A percentile compares a stretch with the other conserved stretches of the same genome.
These are phyloP conservation scores for Oryza meridionalis DNA, from an alignment of 176 grass and related monocot genomes.

Conservation along the genomic window DNA sequence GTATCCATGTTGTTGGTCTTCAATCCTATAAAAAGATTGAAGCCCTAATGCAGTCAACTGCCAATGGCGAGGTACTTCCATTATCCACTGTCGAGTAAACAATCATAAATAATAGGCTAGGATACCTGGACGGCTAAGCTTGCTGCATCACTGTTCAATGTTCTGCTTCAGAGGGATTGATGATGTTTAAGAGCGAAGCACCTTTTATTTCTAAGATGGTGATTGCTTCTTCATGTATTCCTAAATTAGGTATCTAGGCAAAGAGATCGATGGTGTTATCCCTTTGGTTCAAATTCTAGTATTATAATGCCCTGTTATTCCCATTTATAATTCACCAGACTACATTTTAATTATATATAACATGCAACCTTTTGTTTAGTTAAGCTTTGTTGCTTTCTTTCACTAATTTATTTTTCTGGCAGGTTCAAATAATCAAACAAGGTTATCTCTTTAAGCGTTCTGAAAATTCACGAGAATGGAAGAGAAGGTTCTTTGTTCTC, in stretches of 20 bases:
- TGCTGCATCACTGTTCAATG: background rate
- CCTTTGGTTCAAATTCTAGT: conserved; percentile 33
- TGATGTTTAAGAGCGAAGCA: background rate
- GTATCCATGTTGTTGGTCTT: conserved; percentile 91
- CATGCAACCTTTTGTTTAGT: background rate
- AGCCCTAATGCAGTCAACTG: conserved; percentile 90
- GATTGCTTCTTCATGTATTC: conserved; percentile 15
- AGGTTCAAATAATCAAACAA: conserved; percentile 99
- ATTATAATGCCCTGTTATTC: background rate
- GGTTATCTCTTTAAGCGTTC: conserved; percentile 92
- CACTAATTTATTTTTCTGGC: conserved; percentile 38
- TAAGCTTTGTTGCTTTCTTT: background rate
- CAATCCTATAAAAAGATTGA: conserved; percentile 94
- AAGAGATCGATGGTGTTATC: conserved; percentile 1
- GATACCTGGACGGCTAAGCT: conserved; percentile 8
- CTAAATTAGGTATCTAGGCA: conserved; percentile 16
- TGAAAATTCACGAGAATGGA: conserved; percentile 86
- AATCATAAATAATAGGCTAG: conserved; percentile 11
- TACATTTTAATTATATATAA: conserved; percentile 17
- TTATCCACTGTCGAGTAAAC: conserved; percentile 28
- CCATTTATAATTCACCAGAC: conserved; percentile 25
- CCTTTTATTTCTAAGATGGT: conserved; percentile 26
- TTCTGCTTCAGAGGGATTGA: conserved; percentile 27
- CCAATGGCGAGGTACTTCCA: conserved; percentile 74
- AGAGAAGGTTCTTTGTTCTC: conserved; percentile 92